These are phyloP conservation scores for Pythium dissotocum DNA, from an alignment of 352 stramenopile genomes.

Conservation along the genomic window DNA sequence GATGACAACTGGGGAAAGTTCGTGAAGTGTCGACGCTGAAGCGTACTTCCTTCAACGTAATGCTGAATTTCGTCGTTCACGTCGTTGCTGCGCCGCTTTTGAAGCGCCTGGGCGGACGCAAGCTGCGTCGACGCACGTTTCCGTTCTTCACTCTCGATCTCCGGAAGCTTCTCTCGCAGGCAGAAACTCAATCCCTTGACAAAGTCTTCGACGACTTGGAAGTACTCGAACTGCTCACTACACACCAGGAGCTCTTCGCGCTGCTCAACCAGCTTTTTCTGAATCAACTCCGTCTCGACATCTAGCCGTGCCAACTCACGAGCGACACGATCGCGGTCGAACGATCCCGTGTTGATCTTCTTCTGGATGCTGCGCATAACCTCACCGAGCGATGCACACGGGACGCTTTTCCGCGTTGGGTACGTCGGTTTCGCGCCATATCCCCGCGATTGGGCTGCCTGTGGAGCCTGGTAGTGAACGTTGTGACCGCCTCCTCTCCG, in stretches of 20 bases:
- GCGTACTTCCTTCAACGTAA: neutral
- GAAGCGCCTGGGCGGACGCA: conserved; percentile 4
- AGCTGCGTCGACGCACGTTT: conserved; percentile 30
- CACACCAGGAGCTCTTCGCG: conserved; percentile 47
- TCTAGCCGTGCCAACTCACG: conserved; percentile 59
- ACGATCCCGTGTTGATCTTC: conserved; percentile 40
- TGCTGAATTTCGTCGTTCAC: conserved; percentile 25
- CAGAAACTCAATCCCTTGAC: conserved; percentile 77
- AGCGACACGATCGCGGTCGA: conserved; percentile 47
- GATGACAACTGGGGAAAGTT: neutral
- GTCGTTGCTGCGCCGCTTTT: conserved; percentile 12
- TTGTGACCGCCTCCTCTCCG: conserved; percentile 55
- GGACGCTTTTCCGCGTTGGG: conserved; percentile 50
- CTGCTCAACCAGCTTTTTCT: conserved; percentile 46
- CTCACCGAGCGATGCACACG: conserved; percentile 44
- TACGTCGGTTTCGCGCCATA: conserved; percentile 33
- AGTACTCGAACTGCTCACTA: conserved; percentile 79
- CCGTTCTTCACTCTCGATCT: conserved; percentile 51
- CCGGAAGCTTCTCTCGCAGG: conserved; percentile 58
- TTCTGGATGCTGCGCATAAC: conserved; percentile 57
- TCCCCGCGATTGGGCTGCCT: conserved; percentile 6
- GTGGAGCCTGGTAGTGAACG: neutral
- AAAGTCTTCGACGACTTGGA: conserved; percentile 74
- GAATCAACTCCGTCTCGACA: conserved; percentile 44
- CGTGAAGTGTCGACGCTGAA: neutral